Percentiles rank a stretch among this genome's conserved stretches.
These are phyloP conservation scores for Saksenaea vasiformis DNA, from an alignment of 371 early-diverging fungal species.

Conservation along the genomic window DNA sequence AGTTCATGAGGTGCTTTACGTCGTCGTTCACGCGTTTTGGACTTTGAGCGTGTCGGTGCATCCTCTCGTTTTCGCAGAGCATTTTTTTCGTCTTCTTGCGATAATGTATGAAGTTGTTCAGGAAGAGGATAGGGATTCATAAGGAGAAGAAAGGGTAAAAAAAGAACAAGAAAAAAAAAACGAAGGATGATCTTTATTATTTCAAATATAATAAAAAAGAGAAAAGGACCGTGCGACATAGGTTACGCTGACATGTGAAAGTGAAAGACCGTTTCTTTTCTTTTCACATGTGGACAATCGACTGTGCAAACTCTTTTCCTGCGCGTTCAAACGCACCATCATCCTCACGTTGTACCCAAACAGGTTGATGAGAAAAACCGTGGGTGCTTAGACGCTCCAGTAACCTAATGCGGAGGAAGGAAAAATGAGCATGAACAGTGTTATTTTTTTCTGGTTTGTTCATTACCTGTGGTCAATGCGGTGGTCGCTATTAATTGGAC, in stretches of 20 bases:
- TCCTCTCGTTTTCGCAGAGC: neutral
- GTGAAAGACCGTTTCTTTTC: neutral
- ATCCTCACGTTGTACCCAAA: conserved; percentile 16
- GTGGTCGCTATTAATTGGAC: conserved; percentile 14
- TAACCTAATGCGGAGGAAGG: too few relatives aligned
- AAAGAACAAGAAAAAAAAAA: conserved; percentile 3
- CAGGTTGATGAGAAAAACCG: conserved; percentile 16
- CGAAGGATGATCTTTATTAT: conserved; percentile 5
- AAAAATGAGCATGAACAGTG: too few relatives aligned
- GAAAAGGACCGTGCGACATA: neutral
- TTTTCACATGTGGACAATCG: neutral
- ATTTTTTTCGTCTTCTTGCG: neutral
- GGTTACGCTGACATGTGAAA: neutral
- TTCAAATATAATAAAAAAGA: neutral
- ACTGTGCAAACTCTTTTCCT: conserved; percentile 6
- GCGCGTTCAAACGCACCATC: conserved; percentile 18
- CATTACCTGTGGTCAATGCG: conserved; percentile 15
- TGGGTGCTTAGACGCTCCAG: conserved; percentile 15
- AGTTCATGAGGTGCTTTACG: conserved; percentile 58
- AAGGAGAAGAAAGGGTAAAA: neutral
- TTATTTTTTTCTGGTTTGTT: too few relatives aligned
- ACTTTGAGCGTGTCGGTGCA: neutral
- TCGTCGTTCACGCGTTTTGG: conserved; percentile 17
- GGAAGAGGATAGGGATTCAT: neutral
- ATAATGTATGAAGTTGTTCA: neutral